A percentile compares a stretch with the other conserved stretches of the same genome.
phyloP scores from a whole-genome alignment of 306 rosid genomes.

The Cucurbita pepo region DNA sequence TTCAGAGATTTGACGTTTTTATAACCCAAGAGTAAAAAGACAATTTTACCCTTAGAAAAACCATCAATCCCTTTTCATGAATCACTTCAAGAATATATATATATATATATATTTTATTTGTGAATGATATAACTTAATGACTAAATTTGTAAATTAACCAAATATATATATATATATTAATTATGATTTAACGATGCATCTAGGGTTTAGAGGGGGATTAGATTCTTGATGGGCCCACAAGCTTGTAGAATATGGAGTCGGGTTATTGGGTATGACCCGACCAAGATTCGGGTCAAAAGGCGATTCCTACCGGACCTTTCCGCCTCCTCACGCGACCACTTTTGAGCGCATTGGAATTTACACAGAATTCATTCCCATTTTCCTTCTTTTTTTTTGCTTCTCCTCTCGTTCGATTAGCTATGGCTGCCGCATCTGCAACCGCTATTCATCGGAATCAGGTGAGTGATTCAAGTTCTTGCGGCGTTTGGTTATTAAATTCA shows the following conservation, averaged over 20 bases:
- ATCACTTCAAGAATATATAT: too few relatives aligned
- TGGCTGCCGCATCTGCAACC: slow-evolving; percentile 83
- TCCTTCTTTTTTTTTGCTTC: neutral
- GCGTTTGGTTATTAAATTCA: neutral
- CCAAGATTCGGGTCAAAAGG: neutral
- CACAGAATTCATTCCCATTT: neutral
- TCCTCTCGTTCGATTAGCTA: slow-evolving; percentile 15
- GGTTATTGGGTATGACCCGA: neutral
- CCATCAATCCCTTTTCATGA: too few relatives aligned
- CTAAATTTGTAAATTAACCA: too few relatives aligned
- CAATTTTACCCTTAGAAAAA: too few relatives aligned
- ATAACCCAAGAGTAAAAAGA: too few relatives aligned
- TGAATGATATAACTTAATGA: too few relatives aligned
- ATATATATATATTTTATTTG: too few relatives aligned
- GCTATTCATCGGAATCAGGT: slow-evolving; percentile 69
- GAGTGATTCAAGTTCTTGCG: slow-evolving; percentile 18
- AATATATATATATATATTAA: too few relatives aligned
- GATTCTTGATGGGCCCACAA: neutral
- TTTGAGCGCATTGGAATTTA: neutral
- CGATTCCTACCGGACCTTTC: neutral
- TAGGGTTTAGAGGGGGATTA: neutral
- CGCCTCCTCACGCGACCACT: neutral
- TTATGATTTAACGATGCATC: too few relatives aligned
- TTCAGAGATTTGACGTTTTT: too few relatives aligned
- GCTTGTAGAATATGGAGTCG: neutral